A percentile compares a stretch with the other conserved stretches of the same genome.
Evolutionary conservation across 2,329 filamentous ascomycete species (phyloP).

Genomic region (Cephalotrichum gorgonifer): DNA sequence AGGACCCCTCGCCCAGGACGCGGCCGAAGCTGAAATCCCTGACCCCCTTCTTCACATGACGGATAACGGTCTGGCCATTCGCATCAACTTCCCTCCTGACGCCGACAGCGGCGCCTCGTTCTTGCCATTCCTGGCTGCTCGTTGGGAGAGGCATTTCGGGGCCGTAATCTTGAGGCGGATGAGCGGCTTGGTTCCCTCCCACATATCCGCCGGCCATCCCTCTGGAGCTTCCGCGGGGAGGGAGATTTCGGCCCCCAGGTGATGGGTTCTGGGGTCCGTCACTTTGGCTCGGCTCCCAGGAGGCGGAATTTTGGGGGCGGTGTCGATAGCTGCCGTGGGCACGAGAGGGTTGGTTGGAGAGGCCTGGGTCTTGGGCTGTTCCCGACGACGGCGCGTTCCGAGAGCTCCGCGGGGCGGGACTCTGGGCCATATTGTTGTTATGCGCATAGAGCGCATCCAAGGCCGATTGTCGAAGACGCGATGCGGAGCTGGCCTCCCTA

Average conservation of each 20-base stretch:
- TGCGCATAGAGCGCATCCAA: neutral
- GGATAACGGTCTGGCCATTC: conserved; percentile 69
- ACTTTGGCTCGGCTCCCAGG: conserved; percentile 58
- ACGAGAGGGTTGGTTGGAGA: neutral
- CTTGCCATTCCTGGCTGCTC: conserved; percentile 90
- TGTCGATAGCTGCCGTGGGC: neutral
- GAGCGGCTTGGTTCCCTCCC: conserved; percentile 14
- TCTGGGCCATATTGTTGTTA: neutral
- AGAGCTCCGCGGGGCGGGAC: neutral
- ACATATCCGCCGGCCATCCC: conserved; percentile 51
- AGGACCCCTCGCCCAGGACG: conserved; percentile 88
- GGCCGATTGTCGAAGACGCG: neutral
- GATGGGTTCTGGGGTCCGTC: conserved; percentile 55
- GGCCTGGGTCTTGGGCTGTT: neutral
- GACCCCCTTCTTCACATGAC: conserved; percentile 91
- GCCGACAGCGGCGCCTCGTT: conserved; percentile 80
- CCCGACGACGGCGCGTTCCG: neutral
- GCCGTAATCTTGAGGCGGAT: conserved; percentile 9
- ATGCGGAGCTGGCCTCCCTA: neutral
- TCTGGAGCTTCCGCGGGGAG: conserved; percentile 67
- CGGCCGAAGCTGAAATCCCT: conserved; percentile 92
- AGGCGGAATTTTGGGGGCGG: conserved; percentile 26
- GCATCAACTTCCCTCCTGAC: conserved; percentile 76
- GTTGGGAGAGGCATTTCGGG: conserved; percentile 31
- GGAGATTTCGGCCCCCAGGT: conserved; percentile 50